Base-by-base conservation (phyloP, 2,329 filamentous ascomycete species). In the Fusarium equiseti region DNA sequence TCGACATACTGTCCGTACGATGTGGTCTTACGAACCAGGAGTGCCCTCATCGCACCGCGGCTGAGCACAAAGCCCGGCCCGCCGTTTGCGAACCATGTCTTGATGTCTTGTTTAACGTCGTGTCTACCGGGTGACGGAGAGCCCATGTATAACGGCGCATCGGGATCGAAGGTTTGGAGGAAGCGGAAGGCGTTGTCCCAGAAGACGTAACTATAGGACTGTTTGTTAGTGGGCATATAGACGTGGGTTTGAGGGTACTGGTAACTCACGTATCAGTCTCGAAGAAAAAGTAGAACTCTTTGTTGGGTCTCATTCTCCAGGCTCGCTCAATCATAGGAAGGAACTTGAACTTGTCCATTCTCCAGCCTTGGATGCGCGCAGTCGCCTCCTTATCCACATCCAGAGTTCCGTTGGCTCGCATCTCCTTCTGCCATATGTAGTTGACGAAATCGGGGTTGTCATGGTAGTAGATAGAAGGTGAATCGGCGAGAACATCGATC, bases 291-390 rank as follows among this genome's bases (percentile, higher is more conserved):
- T 86, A 88, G 82, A 87, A 88, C 38, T 85, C 80, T 48, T 83
- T 83, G n/a, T 81, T 77, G 4, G 83, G 83, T 32, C 83, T 84
- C 57, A 78, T 75, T 29, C 79, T 77, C 77, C 85, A 86, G 1
- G 85, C 83, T 29, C 82, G 77, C 62, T 87, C 84, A 7, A 88
- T 78, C 82, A 87, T 86, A 43, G 86, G 85, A 31, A 88, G 73
- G 66, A 88, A 88, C 75, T 88, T 88, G 81, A 84, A 88, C 73
- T 86, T 86, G 76, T 88, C 86, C 48, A 88, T 79, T 27, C 77
- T 81, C 86, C 86, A 88, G 4, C 85, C 85, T 43, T 76, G 79
- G 66, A 79, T 78, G 27, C 62, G 79, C 77, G 56, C 68, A 27
- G 71, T 78, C 16, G 73, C 74, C 64, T 77, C 75, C 58, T 67